A percentile compares a stretch with the other conserved stretches of the same genome.
Evolutionary conservation across 2,329 filamentous ascomycete species (phyloP).

Genomic region (Paradendryphiella salina): DNA sequence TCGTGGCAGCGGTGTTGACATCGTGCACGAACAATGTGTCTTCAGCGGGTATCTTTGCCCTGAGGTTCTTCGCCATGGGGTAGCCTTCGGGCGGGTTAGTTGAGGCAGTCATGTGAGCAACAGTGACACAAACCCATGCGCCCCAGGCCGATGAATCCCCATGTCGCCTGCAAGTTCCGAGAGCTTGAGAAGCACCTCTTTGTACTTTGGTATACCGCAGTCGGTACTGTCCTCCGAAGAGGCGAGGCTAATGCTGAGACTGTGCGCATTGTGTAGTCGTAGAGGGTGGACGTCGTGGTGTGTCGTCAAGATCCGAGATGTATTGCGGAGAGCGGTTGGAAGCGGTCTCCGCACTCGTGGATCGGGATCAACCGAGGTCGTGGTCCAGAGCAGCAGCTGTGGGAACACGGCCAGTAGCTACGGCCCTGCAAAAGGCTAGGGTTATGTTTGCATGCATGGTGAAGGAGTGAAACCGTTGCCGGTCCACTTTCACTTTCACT

Average conservation of each 20-base stretch:
- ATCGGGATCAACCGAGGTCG: constrained; percentile 42
- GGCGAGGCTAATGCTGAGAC: constrained; percentile 35
- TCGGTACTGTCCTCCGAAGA: constrained; percentile 28
- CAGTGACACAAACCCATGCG: constrained; percentile 51
- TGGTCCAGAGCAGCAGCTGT: constrained; percentile 16
- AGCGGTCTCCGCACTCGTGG: constrained; percentile 38
- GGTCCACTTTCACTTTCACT: constrained; percentile 1
- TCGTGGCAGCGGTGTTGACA: constrained; percentile 61
- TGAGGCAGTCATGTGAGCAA: constrained; percentile 27
- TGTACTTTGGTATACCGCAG: constrained; percentile 24
- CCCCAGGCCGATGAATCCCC: constrained; percentile 57
- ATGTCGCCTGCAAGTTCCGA: constrained; percentile 48
- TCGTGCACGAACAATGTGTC: constrained; percentile 69
- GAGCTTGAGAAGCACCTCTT: constrained; percentile 52
- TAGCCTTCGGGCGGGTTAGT: constrained; percentile 57
- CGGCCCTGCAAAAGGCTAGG: constrained; percentile 4
- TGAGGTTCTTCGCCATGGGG: constrained; percentile 72
- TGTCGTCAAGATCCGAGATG: constrained; percentile 23
- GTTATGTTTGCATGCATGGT: constrained; percentile 9
- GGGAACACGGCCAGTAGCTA: constrained; percentile 5
- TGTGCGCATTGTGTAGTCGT: constrained; percentile 34
- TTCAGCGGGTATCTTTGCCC: constrained; percentile 64
- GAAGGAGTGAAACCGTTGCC: not conserved
- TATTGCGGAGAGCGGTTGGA: constrained; percentile 33
- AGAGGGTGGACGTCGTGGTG: constrained; percentile 19